phyloP scores from a whole-genome alignment of 208 protist species.

The Trypanosoma scelopori region DNA sequence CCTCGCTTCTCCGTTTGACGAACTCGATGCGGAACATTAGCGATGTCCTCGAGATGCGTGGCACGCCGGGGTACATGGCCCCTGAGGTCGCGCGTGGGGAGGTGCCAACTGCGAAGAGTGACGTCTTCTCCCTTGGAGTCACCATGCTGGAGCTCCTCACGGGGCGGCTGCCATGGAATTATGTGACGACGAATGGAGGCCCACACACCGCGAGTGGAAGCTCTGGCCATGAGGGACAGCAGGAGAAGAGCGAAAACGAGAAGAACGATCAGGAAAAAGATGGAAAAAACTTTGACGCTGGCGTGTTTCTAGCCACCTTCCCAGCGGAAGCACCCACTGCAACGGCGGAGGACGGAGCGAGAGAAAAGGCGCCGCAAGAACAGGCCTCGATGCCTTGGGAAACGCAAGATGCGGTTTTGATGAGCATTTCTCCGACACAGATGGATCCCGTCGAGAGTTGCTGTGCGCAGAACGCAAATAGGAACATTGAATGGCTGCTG shows the following conservation, averaged over 20 bases:
- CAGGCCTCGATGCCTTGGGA: not conserved
- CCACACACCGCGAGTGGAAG: not conserved
- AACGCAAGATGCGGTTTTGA: not conserved
- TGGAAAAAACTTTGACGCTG: not conserved
- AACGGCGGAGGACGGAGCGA: not conserved
- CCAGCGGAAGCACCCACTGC: too few relatives aligned
- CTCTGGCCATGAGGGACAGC: not conserved
- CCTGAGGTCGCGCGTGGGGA: conserved; percentile 70
- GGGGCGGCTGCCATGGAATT: conserved; percentile 59
- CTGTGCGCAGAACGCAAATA: not conserved
- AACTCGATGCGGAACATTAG: conserved; percentile 43
- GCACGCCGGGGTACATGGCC: conserved; percentile 79
- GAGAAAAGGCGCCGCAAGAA: not conserved
- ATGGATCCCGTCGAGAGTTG: not conserved
- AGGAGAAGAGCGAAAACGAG: not conserved
- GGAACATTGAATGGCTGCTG: conserved; percentile 29
- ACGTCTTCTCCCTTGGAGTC: conserved; percentile 69
- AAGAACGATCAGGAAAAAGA: not conserved
- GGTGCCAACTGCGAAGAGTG: conserved; percentile 51
- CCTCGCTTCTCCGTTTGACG: conserved; percentile 43
- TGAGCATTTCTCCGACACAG: not conserved
- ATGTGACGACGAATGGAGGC: conserved; percentile 1
- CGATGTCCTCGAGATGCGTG: conserved; percentile 63
- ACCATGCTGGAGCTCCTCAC: conserved; percentile 59
- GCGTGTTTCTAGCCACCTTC: too few relatives aligned